Evolutionary conservation across 345 rosid genomes (phyloP).

Genomic region (Salix exigua): DNA sequence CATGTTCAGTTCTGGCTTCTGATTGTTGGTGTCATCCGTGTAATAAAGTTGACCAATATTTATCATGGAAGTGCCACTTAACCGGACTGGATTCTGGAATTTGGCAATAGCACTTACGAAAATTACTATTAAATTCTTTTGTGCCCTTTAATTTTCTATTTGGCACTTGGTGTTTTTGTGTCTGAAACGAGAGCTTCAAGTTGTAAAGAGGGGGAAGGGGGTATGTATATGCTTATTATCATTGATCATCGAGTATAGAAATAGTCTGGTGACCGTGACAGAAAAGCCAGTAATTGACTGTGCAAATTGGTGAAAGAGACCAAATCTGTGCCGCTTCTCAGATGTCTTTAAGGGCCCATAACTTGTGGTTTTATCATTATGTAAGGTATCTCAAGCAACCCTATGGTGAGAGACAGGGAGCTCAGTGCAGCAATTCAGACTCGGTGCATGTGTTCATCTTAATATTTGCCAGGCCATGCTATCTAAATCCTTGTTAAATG

Average conservation of each 20-base stretch:
- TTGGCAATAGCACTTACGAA: background rate
- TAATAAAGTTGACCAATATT: background rate
- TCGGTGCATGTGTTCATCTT: background rate
- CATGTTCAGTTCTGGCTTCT: background rate
- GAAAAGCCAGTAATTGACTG: background rate
- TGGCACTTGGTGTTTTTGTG: background rate
- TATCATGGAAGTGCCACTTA: background rate
- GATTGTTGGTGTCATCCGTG: background rate
- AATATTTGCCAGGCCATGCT: background rate
- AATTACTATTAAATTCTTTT: background rate
- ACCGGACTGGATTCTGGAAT: background rate
- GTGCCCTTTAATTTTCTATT: background rate
- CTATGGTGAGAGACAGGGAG: background rate
- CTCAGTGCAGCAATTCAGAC: background rate
- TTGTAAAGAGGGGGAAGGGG: too few species aligned
- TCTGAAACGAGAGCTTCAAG: background rate
- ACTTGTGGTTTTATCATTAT: background rate
- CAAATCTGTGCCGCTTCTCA: background rate
- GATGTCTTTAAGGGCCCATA: background rate
- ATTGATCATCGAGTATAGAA: background rate
- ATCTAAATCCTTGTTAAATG: background rate
- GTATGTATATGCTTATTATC: background rate
- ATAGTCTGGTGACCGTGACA: background rate
- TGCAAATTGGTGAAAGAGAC: background rate
- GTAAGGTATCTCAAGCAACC: background rate